Conservation (phyloP, 208 protist genomes). For the Leishmania lainsoni region DNA sequence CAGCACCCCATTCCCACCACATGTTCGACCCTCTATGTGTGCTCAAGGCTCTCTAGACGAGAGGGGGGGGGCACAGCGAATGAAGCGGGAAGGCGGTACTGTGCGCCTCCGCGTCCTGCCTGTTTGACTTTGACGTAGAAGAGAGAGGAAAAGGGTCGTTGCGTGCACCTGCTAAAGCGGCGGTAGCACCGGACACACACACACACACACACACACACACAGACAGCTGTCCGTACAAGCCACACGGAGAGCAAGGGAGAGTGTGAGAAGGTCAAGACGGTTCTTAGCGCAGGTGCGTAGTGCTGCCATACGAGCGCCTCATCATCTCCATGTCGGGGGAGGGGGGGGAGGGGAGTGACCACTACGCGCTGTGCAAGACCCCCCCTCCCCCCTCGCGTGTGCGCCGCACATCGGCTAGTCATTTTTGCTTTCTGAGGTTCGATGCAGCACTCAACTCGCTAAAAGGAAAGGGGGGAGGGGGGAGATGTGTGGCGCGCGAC, state of each 20-base stretch:
- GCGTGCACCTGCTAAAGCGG: not conserved
- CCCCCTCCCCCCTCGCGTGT: not conserved
- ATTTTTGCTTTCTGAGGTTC: not conserved
- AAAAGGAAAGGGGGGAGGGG: not conserved
- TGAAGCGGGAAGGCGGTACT: too few relatives aligned
- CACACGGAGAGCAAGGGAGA: not conserved
- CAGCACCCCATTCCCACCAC: conserved; percentile 2
- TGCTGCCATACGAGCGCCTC: not conserved
- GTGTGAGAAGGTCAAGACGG: not conserved
- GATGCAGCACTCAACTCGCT: not conserved
- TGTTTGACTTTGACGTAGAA: not conserved
- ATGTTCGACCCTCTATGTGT: not conserved
- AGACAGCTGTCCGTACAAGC: not conserved
- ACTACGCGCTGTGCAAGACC: not conserved
- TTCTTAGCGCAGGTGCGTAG: too few relatives aligned
- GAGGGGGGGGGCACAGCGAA: not conserved
- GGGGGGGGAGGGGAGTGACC: not conserved
- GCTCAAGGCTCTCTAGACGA: not conserved
- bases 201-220: not conserved
- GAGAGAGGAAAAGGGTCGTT: not conserved
- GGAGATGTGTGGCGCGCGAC: not conserved
- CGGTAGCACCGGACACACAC: not conserved
- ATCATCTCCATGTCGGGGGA: not conserved
- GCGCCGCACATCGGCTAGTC: not conserved
- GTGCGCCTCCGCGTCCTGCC: not conserved